These are phyloP conservation scores for Boeremia exigua DNA, from an alignment of 2,329 filamentous ascomycete genomes.

Conservation along the genomic window DNA sequence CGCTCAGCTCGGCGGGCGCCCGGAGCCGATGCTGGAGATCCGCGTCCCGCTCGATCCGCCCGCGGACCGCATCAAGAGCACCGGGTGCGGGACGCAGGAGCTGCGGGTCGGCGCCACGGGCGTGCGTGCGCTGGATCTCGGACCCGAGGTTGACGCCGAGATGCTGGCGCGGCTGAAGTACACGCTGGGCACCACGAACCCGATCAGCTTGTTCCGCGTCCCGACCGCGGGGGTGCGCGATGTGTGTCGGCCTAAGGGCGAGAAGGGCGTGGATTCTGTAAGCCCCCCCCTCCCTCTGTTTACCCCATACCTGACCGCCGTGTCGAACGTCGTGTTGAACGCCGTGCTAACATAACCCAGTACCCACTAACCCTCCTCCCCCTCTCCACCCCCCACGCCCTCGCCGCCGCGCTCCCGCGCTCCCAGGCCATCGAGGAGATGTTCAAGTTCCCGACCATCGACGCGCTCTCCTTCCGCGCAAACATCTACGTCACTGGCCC, in stretches of 20 bases:
- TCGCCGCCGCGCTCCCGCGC: constrained; percentile 63
- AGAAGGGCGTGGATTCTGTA: constrained; percentile 66
- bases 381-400: constrained; percentile 66
- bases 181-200: constrained; percentile 71
- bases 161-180: constrained; percentile 67
- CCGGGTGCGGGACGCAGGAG: constrained; percentile 65
- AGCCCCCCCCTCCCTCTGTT: too few species aligned
- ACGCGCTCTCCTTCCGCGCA: constrained; percentile 70
- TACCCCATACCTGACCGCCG: too few species aligned
- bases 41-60: constrained; percentile 70
- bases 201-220: constrained; percentile 71
- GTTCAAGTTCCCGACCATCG: constrained; percentile 53
- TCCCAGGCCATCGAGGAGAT: constrained; percentile 37
- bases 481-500: constrained; percentile 74
- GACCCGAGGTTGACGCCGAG: constrained; percentile 56
- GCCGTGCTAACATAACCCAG: too few species aligned
- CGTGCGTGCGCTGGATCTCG: constrained; percentile 55
- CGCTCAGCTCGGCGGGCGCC: constrained; percentile 46
- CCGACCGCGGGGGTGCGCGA: constrained; percentile 64
- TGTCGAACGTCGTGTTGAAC: too few species aligned
- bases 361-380: constrained; percentile 75
- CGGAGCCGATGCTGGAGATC: constrained; percentile 67
- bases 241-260: constrained; percentile 67
- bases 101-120: constrained; percentile 71
- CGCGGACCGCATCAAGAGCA: constrained; percentile 61